These are phyloP conservation scores for Pyricularia pennisetigena DNA, from an alignment of 2,329 filamentous ascomycete species.

Conservation along the genomic window DNA sequence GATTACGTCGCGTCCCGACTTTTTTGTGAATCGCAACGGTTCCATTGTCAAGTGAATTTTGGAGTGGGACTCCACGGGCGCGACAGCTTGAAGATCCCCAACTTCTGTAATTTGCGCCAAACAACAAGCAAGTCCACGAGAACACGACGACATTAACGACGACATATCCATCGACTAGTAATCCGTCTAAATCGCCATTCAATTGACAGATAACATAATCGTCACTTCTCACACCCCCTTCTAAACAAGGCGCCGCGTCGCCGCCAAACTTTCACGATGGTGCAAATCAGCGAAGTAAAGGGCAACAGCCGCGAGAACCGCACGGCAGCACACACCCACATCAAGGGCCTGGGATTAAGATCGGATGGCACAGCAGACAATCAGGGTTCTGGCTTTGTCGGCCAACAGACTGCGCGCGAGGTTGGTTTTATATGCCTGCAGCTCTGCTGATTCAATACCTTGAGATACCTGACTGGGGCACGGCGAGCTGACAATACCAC, in stretches of 20 bases:
- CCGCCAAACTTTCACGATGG: slow-evolving; percentile 46
- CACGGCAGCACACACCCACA: slow-evolving; percentile 94
- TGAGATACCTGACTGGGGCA: neutral
- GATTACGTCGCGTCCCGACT: neutral
- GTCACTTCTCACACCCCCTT: neutral
- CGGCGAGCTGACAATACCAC: neutral
- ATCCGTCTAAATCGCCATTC: neutral
- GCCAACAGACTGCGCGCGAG: slow-evolving; percentile 81
- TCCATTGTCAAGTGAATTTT: slow-evolving; percentile 5
- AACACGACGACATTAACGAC: neutral
- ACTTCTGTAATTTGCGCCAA: neutral
- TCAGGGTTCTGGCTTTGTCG: slow-evolving; percentile 76
- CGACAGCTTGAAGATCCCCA: neutral
- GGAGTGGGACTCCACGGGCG: neutral
- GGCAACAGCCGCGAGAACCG: slow-evolving; percentile 90
- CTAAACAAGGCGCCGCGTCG: slow-evolving; percentile 5
- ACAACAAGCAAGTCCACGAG: neutral
- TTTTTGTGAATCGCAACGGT: neutral
- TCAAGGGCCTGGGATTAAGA: slow-evolving; percentile 86
- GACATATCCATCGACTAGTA: neutral
- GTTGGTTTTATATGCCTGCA: slow-evolving; percentile 31
- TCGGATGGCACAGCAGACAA: slow-evolving; percentile 77
- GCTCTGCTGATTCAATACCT: neutral
- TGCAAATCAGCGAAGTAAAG: slow-evolving; percentile 90
- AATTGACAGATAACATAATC: neutral